phyloP scores from a whole-genome alignment of 75 land plant species.

The Cunninghamia lanceolata region DNA sequence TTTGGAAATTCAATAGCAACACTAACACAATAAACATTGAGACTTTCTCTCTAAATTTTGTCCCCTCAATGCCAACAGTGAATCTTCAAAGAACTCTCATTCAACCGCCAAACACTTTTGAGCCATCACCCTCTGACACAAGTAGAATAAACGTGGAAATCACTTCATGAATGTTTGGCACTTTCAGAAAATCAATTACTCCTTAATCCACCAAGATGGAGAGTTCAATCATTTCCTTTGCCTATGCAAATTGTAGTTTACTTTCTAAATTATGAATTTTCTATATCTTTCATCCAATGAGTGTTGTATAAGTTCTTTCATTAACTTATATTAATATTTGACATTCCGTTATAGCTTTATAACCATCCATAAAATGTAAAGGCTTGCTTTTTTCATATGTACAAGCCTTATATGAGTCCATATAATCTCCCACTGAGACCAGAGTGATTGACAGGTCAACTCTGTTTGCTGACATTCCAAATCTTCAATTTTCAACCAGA shows the following conservation, averaged over 20 bases:
- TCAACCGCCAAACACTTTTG: background rate
- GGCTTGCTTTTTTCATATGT: background rate
- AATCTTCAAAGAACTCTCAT: background rate
- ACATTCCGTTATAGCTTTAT: background rate
- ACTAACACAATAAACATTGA: background rate
- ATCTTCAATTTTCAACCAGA: slow-evolving; percentile 3
- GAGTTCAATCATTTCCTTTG: background rate
- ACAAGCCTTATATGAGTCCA: background rate
- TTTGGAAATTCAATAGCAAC: background rate
- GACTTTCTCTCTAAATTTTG: background rate
- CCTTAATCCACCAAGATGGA: background rate
- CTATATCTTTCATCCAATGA: background rate
- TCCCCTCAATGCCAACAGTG: background rate
- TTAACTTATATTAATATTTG: background rate
- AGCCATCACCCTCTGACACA: background rate
- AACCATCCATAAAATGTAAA: background rate
- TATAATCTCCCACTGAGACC: background rate
- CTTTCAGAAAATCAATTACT: background rate
- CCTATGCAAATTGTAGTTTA: background rate
- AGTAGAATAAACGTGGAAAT: background rate
- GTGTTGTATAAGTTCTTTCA: background rate
- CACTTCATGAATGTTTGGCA: slow-evolving; percentile 2
- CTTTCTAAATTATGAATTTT: background rate
- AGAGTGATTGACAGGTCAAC: background rate
- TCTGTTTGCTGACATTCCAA: background rate